phyloP scores from a whole-genome alignment of 1,139 yeast genomes.

The Taphrina communis region DNA sequence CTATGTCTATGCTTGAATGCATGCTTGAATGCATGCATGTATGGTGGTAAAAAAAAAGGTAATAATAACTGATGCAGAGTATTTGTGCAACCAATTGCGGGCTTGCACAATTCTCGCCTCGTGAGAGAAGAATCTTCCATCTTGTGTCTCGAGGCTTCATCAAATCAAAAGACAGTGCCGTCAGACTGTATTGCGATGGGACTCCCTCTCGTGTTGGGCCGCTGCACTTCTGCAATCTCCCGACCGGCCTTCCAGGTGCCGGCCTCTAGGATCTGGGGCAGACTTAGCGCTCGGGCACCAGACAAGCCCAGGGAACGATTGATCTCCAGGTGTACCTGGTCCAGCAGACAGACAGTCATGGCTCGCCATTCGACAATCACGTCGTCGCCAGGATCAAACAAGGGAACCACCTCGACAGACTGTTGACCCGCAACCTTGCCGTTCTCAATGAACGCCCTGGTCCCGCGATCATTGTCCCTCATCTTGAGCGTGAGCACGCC shows the following conservation, averaged over 20 bases:
- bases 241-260: slow-evolving; percentile 71
- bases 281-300: slow-evolving; percentile 51
- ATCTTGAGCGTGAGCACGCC: slow-evolving; percentile 59
- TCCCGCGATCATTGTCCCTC: slow-evolving; percentile 52
- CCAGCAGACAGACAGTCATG: slow-evolving; percentile 62
- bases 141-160: neutral
- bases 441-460: slow-evolving; percentile 48
- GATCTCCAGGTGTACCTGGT: slow-evolving; percentile 58
- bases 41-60: no score
- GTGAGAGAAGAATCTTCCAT: neutral
- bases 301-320: slow-evolving; percentile 54
- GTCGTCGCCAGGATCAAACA: slow-evolving; percentile 61
- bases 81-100: no score
- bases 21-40: no score
- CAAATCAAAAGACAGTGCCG: slow-evolving; percentile 57
- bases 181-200: slow-evolving; percentile 65
- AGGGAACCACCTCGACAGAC: slow-evolving; percentile 54
- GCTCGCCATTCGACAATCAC: slow-evolving; percentile 71
- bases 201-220: slow-evolving; percentile 62
- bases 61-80: no score
- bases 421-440: slow-evolving; percentile 47
- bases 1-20: neutral
- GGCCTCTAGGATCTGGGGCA: slow-evolving; percentile 67
- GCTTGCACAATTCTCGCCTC: no score
- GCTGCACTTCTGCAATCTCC: slow-evolving; percentile 58